phyloP scores from a whole-genome alignment of 768 basidiomycete genomes.

The Leccinum barrowsii region DNA sequence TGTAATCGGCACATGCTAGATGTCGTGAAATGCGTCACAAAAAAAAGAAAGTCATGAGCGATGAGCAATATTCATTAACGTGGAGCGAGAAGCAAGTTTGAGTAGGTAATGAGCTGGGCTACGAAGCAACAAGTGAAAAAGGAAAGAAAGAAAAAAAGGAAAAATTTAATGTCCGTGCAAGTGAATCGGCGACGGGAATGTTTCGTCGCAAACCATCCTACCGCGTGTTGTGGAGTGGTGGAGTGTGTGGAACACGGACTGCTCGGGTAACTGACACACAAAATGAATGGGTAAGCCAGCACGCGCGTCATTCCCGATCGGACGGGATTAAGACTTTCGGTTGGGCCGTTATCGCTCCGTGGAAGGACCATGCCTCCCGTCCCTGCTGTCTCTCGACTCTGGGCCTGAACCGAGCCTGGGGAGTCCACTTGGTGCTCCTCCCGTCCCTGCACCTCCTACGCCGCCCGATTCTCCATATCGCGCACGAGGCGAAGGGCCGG shows the following conservation, averaged over 20 bases:
- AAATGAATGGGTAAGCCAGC: background rate
- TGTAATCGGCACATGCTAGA: slow-evolving; percentile 17
- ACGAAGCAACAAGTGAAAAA: background rate
- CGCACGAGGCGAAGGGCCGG: slow-evolving; percentile 29
- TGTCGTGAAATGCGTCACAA: slow-evolving; percentile 21
- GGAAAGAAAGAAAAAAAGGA: background rate
- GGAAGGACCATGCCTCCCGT: slow-evolving; percentile 28
- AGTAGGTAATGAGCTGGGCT: slow-evolving; percentile 3
- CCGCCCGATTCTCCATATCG: slow-evolving; percentile 35
- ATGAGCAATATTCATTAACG: slow-evolving; percentile 6
- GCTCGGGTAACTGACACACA: slow-evolving; percentile 8
- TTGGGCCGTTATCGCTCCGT: slow-evolving; percentile 21
- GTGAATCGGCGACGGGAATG: slow-evolving; percentile 6
- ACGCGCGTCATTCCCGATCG: background rate
- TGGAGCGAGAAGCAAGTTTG: slow-evolving; percentile 4
- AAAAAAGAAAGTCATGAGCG: background rate
- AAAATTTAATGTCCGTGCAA: slow-evolving; percentile 22
- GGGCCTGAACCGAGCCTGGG: slow-evolving; percentile 29
- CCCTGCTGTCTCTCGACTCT: slow-evolving; percentile 34
- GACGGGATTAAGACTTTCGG: background rate
- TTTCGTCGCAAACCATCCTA: background rate
- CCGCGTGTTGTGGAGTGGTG: slow-evolving; percentile 13
- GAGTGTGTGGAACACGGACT: slow-evolving; percentile 7
- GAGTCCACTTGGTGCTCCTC: background rate
- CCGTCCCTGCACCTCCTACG: background rate